phyloP scores from a whole-genome alignment of 2,329 filamentous ascomycete species.

The Aspergillus bombycis region DNA sequence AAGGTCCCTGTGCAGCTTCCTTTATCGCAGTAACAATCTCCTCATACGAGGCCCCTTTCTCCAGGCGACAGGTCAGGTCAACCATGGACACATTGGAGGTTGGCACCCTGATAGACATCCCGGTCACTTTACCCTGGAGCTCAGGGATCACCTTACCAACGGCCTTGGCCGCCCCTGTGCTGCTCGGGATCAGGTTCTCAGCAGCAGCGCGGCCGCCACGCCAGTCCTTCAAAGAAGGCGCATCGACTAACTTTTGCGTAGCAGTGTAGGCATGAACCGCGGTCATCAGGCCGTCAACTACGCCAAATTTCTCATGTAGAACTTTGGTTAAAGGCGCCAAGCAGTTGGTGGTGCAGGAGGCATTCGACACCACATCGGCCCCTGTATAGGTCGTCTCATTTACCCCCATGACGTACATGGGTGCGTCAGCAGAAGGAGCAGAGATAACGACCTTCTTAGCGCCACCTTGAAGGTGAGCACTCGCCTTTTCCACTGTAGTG shows the following conservation, averaged over 20 bases:
- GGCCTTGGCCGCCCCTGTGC: conserved; percentile 99
- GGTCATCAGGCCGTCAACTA: conserved; percentile 99
- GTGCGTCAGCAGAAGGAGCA: conserved; percentile 70
- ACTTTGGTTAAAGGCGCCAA: conserved; percentile 99
- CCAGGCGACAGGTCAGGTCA: conserved; percentile 89
- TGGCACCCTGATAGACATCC: conserved; percentile 99
- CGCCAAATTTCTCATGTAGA: conserved; percentile 96
- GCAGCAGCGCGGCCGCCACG: conserved; percentile 97
- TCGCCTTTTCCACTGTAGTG: conserved; percentile 97
- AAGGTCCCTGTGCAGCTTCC: conserved; percentile 77
- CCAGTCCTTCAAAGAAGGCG: conserved; percentile 98
- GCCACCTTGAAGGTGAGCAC: conserved; percentile 90
- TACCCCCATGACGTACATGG: conserved; percentile 99
- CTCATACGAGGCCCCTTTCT: conserved; percentile 76
- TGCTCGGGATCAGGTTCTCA: conserved; percentile 99
- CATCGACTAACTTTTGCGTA: conserved; percentile 99
- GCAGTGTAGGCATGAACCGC: conserved; percentile 99
- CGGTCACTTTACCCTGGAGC: conserved; percentile 98
- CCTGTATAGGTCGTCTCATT: conserved; percentile 94
- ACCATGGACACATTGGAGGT: conserved; percentile 99
- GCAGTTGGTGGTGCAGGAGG: conserved; percentile 99
- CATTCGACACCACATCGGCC: conserved; percentile 95
- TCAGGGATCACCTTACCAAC: conserved; percentile 99
- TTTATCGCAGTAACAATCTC: conserved; percentile 93
- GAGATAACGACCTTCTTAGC: conserved; percentile 93